phyloP scores from a whole-genome alignment of 1,139 yeast genomes.

The Debaryomyces coudertii region DNA sequence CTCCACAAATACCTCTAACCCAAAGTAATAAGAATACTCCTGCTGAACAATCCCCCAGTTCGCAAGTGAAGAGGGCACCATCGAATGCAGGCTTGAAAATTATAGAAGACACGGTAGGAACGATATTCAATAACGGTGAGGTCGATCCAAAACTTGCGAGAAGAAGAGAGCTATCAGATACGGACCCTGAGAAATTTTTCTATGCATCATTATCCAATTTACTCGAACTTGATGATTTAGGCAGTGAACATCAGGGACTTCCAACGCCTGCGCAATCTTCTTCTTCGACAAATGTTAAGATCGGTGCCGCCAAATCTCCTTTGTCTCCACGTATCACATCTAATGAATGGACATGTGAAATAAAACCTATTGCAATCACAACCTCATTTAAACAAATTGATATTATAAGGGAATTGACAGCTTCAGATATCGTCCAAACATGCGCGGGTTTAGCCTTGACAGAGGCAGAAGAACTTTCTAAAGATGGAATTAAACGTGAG shows the following conservation, averaged over 20 bases:
- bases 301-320: slow-evolving; percentile 31
- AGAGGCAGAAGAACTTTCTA: slow-evolving; percentile 7
- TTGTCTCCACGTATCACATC: slow-evolving; percentile 32
- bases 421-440: slow-evolving; percentile 34
- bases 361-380: slow-evolving; percentile 48
- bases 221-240: slow-evolving; percentile 48
- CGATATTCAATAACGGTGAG: slow-evolving; percentile 27
- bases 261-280: slow-evolving; percentile 32
- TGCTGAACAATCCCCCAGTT: slow-evolving; percentile 41
- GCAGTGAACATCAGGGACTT: slow-evolving; percentile 27
- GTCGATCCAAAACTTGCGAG: slow-evolving; percentile 42
- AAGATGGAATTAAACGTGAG: slow-evolving; percentile 25
- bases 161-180: slow-evolving; percentile 49
- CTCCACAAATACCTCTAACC: slow-evolving; percentile 42
- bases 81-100: slow-evolving; percentile 14
- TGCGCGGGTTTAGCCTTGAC: slow-evolving; percentile 27
- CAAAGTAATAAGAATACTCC: slow-evolving; percentile 50
- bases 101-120: slow-evolving; percentile 28
- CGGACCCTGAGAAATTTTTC: slow-evolving; percentile 54
- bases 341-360: slow-evolving; percentile 49
- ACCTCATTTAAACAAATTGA: slow-evolving; percentile 53
- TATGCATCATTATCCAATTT: slow-evolving; percentile 55
- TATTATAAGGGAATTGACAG: slow-evolving; percentile 34
- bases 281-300: slow-evolving; percentile 14
- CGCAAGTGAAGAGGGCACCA: slow-evolving; percentile 17